These are phyloP conservation scores for Cytospora piceicola DNA, from an alignment of 2,329 filamentous ascomycete genomes.

Conservation along the genomic window DNA sequence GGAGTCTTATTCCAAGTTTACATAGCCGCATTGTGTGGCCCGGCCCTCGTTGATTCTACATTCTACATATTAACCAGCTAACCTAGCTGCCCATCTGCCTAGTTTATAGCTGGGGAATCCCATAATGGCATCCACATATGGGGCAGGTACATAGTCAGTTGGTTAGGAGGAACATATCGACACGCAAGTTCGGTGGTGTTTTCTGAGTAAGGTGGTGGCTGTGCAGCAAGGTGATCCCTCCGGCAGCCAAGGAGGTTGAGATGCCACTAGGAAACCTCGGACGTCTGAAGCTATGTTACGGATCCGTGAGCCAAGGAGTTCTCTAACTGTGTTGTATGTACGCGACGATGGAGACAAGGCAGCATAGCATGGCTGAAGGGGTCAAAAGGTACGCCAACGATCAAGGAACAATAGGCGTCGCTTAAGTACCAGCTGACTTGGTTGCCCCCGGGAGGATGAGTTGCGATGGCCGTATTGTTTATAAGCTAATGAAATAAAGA, in stretches of 20 bases:
- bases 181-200: no score
- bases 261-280: background rate
- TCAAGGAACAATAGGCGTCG: background rate
- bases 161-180: background rate
- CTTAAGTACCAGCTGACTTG: slow-evolving; percentile 15
- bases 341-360: background rate
- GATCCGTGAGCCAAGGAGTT: no score
- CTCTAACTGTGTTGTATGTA: background rate
- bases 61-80: no score
- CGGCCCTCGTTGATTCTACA: no score
- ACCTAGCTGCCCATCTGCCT: no score
- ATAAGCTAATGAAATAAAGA: background rate
- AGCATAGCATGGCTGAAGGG: background rate
- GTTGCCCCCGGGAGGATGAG: background rate
- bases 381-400: background rate
- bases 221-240: background rate
- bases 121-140: no score
- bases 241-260: background rate
- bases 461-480: slow-evolving; percentile 13
- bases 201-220: background rate
- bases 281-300: background rate
- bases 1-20: no score
- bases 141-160: no score
- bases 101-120: no score
- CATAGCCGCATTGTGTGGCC: no score